Percentiles rank a stretch among this genome's conserved stretches.
phyloP scores from a whole-genome alignment of 129 eudicot species.

The Centella asiatica region DNA sequence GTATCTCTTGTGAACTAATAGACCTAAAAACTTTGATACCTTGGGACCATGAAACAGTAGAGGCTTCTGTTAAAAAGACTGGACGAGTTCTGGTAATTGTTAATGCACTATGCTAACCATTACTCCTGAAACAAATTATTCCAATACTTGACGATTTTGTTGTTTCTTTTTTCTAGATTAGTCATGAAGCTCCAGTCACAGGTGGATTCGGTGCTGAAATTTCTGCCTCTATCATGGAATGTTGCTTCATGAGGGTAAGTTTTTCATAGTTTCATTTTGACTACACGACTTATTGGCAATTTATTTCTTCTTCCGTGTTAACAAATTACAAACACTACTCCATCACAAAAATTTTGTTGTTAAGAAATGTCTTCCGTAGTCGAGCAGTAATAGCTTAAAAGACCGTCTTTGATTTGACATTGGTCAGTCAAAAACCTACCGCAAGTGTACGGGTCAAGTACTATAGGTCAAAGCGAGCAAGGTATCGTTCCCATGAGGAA shows the following conservation, averaged over 20 bases:
- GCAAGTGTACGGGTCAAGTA: no score
- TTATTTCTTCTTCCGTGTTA: no score
- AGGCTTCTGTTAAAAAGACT: slow-evolving; percentile 85
- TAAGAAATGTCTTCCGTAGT: no score
- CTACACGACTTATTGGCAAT: background rate
- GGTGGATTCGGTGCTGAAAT: slow-evolving; percentile 99
- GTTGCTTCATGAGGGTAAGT: slow-evolving; percentile 88
- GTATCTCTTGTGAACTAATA: slow-evolving; percentile 90
- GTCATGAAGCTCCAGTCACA: slow-evolving; percentile 97
- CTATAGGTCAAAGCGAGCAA: no score
- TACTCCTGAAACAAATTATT: slow-evolving; percentile 7
- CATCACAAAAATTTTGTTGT: no score
- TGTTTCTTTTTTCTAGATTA: slow-evolving; percentile 45
- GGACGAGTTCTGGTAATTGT: slow-evolving; percentile 80
- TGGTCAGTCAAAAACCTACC: no score
- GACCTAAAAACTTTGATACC: slow-evolving; percentile 87
- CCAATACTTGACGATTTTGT: slow-evolving; percentile 3
- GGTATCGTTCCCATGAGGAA: no score
- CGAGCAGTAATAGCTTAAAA: no score
- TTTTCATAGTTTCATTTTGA: background rate
- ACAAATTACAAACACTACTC: no score
- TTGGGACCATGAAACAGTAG: slow-evolving; percentile 97
- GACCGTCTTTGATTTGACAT: no score
- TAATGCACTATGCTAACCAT: background rate
- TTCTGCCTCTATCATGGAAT: slow-evolving; percentile 87